Evolutionary conservation across 306 rosid genomes (phyloP).

Genomic region (Ammopiptanthus mongolicus): DNA sequence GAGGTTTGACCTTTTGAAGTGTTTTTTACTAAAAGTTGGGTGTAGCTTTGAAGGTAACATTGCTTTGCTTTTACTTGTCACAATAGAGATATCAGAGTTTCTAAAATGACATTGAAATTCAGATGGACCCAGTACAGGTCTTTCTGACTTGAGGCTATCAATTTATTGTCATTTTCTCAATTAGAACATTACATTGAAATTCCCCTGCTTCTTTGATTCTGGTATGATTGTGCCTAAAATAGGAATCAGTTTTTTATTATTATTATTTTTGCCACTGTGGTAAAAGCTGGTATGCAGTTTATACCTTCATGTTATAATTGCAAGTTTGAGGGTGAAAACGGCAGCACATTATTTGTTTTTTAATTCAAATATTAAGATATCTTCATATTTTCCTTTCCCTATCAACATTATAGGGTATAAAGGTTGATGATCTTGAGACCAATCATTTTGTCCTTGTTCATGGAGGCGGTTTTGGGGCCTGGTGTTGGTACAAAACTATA

Average conservation of each 20-base stretch:
- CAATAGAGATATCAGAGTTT: neutral
- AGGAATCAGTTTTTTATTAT: neutral
- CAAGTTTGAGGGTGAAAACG: neutral
- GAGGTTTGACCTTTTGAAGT: constrained; percentile 23
- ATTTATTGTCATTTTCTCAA: neutral
- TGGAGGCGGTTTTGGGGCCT: constrained; percentile 99
- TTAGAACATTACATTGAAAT: neutral
- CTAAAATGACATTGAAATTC: constrained; percentile 11
- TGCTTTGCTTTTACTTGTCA: constrained; percentile 7
- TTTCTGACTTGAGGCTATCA: neutral
- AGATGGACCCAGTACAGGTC: neutral
- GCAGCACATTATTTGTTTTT: neutral
- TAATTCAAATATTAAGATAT: neutral
- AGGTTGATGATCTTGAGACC: constrained; percentile 84
- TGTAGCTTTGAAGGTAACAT: constrained; percentile 32
- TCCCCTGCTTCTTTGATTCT: neutral
- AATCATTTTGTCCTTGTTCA: constrained; percentile 87
- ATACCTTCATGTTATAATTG: neutral
- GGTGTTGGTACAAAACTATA: constrained; percentile 99
- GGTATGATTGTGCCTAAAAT: neutral
- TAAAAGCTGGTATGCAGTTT: neutral
- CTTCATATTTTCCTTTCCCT: neutral
- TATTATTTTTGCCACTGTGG: neutral
- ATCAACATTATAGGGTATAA: constrained; percentile 44
- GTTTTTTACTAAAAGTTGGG: constrained; percentile 13